Evolutionary conservation across 768 basidiomycete genomes (phyloP), one percentile per base, ranked within the genome.

Genomic region (Suillus cothurnatus): DNA sequence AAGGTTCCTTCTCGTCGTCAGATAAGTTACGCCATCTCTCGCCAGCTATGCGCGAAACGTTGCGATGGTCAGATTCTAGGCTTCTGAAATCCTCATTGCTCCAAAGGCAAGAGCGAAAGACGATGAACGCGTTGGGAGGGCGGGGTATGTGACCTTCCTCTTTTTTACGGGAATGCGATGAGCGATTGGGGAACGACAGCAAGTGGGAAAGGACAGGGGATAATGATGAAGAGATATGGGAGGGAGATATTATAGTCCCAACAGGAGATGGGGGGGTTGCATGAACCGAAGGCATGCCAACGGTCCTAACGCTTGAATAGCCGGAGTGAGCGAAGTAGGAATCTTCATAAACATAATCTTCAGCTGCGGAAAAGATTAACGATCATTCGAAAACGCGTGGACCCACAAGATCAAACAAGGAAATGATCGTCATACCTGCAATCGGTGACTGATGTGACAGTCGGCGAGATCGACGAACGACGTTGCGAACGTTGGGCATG

Each of bases 91-190:
- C 78, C 3, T 81, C 77, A 66, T 83, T 83, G 61, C 80, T 76
- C 78, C 91, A 84, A 52, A 90, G 83, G 71, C 84, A 84, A 23
- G 88, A 92, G 47, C 93, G 88, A 74, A 86, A 94, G 66, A 94
- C 80, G 77, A 94, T 93, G 81, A 94, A 96, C 12, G 93, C 89
- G 71, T 95, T 96, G 63, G 90, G 84, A 2, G 94, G 94, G 17
- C 93, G 88, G 38, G 87, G 88, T 43, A 94, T 85, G 72, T 88
- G 88, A 41, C 80, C 81, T 12, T 71, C 76, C 71, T 73, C 76
- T 71, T 76, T 77, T 68, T 77, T 80, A 63, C 80, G 79, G 0
- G 74, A 74, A 62, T 83, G 82, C 9, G 82, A 79, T n/a, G 79
- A 74, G 36, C 78, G 77, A 26, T 73, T 73, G 2, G 68, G 34